phyloP scores from a whole-genome alignment of 78 protist genomes.

The Planoprotostelium fungivorum region DNA sequence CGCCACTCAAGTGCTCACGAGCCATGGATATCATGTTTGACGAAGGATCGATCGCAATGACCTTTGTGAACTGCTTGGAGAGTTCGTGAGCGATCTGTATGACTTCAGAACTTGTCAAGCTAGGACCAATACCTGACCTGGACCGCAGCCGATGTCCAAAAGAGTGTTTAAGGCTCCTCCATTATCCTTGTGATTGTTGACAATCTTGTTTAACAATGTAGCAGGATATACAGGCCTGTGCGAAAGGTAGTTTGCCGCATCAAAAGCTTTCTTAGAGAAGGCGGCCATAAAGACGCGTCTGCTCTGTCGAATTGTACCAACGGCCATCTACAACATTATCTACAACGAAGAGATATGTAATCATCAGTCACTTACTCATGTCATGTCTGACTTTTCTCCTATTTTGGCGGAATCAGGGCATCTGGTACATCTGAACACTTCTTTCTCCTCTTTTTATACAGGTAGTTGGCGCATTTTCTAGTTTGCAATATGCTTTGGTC shows the following conservation, averaged over 20 bases:
- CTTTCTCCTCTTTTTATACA: no score
- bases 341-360: no score
- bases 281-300: no score
- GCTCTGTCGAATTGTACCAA: no score
- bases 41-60: not conserved
- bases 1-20: not conserved
- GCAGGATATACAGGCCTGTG: not conserved
- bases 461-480: no score
- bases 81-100: not conserved
- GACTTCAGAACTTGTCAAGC: not conserved
- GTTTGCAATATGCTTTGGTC: no score
- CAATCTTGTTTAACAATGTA: not conserved
- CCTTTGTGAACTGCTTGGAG: not conserved
- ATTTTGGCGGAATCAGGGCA: no score
- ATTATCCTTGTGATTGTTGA: not conserved
- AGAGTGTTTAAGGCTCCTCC: not conserved
- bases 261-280: not conserved
- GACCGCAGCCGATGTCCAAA: not conserved
- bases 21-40: not conserved
- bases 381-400: no score
- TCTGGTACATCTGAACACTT: no score
- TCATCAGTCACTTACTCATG: no score
- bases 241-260: not conserved
- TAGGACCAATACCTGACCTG: not conserved
- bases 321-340: no score